Evolutionary conservation across 2,329 filamentous ascomycete species (phyloP).

Genomic region (Coniochaeta hoffmannii): DNA sequence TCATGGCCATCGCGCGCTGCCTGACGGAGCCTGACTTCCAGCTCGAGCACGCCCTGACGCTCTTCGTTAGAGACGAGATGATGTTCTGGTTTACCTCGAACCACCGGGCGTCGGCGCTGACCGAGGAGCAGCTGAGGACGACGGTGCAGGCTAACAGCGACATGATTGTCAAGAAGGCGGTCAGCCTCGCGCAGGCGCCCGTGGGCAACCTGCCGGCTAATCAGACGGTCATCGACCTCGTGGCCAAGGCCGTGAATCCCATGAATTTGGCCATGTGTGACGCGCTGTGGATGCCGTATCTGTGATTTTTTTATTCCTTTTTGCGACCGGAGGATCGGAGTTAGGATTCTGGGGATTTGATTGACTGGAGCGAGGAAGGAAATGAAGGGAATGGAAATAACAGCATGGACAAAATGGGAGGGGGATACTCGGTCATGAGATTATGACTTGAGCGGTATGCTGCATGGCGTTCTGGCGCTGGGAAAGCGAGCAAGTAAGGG

Average conservation of each 20-base stretch:
- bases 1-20: conserved; percentile 95
- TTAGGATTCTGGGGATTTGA: not conserved
- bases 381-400: not conserved
- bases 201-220: conserved; percentile 83
- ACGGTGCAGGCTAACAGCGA: conserved; percentile 66
- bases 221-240: conserved; percentile 92
- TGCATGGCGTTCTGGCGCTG: not conserved
- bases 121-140: conserved; percentile 60
- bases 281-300: conserved; percentile 94
- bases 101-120: conserved; percentile 54
- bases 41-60: conserved; percentile 86
- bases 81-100: conserved; percentile 88
- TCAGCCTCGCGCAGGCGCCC: conserved; percentile 72
- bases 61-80: conserved; percentile 97
- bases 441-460: not conserved
- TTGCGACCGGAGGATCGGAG: not conserved
- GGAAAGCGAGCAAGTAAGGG: not conserved
- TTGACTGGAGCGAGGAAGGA: not conserved
- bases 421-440: not conserved
- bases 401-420: not conserved
- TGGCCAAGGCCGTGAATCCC: conserved; percentile 89
- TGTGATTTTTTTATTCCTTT: conserved; percentile 26
- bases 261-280: conserved; percentile 83
- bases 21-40: conserved; percentile 84
- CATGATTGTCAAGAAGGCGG: conserved; percentile 82